These are phyloP conservation scores for Solanum chacoense DNA, from an alignment of 305 asterid genomes.

Conservation along the genomic window DNA sequence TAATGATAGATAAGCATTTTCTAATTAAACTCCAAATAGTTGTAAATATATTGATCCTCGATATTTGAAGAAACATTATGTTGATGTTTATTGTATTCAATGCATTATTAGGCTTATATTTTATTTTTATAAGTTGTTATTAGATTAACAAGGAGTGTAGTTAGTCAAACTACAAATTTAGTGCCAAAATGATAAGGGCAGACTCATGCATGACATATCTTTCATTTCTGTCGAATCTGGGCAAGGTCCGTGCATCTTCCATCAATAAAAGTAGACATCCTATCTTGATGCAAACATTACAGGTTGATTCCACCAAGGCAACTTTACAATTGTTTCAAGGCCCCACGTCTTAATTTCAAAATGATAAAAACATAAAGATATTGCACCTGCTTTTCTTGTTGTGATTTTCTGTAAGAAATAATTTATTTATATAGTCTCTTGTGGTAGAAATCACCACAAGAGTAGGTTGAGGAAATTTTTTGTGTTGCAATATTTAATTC, in stretches of 20 bases:
- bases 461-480: neutral
- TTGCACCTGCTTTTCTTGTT: neutral
- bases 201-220: neutral
- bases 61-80: neutral
- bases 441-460: neutral
- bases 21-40: neutral
- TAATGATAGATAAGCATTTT: no score
- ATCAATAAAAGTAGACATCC: no score
- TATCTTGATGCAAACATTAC: neutral
- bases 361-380: neutral
- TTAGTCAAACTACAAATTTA: neutral
- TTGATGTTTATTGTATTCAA: no score
- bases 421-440: neutral
- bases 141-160: neutral
- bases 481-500: neutral
- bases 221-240: neutral
- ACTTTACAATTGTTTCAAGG: neutral
- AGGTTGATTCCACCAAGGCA: neutral
- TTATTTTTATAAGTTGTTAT: neutral
- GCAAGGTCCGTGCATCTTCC: neutral
- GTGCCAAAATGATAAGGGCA: neutral
- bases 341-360: neutral
- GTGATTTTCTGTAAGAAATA: neutral
- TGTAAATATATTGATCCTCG: neutral
- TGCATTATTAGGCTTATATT: no score